Conservation (phyloP, 2,329 filamentous ascomycete species). For the Colletotrichum tanaceti region DNA sequence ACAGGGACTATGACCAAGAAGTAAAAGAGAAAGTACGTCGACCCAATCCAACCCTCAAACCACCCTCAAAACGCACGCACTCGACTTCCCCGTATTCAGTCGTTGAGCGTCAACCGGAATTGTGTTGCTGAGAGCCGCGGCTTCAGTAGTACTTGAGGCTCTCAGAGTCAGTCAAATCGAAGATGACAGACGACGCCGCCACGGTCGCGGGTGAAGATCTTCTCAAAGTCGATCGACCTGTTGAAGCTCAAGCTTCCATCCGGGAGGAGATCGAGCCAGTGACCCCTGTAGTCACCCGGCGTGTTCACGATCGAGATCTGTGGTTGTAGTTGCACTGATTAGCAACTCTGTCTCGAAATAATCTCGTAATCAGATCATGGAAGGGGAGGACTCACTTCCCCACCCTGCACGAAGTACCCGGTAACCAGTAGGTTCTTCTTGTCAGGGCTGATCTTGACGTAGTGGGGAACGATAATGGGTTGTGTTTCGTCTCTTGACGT, state of each 20-base stretch:
- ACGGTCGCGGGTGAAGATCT: constrained; percentile 61
- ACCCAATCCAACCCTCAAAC: not conserved
- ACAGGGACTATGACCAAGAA: not conserved
- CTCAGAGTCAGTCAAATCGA: constrained; percentile 65
- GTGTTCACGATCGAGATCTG: constrained; percentile 70
- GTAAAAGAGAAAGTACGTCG: not conserved
- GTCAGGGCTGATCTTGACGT: constrained; percentile 72
- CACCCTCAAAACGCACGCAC: not conserved
- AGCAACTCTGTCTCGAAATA: not conserved
- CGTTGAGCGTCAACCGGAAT: not conserved
- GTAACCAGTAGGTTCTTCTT: constrained; percentile 73
- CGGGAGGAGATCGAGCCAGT: constrained; percentile 68
- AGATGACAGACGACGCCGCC: constrained; percentile 69
- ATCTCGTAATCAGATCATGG: not conserved
- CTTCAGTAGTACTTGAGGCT: constrained; percentile 61
- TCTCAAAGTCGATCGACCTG: constrained; percentile 67
- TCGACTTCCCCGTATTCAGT: not conserved
- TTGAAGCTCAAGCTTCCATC: constrained; percentile 70
- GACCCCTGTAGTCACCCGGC: constrained; percentile 70
- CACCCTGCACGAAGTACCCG: constrained; percentile 74
- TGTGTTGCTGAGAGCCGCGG: not conserved
- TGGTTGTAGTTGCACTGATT: not conserved
- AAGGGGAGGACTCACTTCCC: constrained; percentile 52
- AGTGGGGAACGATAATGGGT: constrained; percentile 71
- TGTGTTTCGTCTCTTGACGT: constrained; percentile 68